Evolutionary conservation across 2,329 filamentous ascomycete genomes (phyloP).

Genomic region (Talaromyces funiculosus): DNA sequence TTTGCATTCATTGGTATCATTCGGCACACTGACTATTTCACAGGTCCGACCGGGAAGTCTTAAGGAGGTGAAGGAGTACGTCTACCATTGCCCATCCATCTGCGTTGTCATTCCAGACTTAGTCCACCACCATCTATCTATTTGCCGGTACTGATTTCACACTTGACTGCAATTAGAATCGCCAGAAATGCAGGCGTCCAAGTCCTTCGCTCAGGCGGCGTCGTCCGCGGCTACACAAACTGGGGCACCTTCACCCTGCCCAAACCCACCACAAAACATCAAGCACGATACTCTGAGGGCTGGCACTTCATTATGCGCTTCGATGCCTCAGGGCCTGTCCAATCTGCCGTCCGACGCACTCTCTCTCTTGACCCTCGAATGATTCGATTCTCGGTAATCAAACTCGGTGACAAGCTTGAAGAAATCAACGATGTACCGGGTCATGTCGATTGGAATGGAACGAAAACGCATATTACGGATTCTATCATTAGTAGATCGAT

Average conservation of each 20-base stretch:
- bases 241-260: constrained; percentile 92
- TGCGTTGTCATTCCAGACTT: constrained; percentile 8
- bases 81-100: constrained; percentile 20
- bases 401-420: constrained; percentile 65
- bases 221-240: constrained; percentile 87
- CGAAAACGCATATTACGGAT: constrained; percentile 5
- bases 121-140: neutral
- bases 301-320: constrained; percentile 99
- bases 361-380: constrained; percentile 82
- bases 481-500: neutral
- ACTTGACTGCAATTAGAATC: constrained; percentile 57
- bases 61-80: constrained; percentile 90
- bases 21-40: constrained; percentile 13
- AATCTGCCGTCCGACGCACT: constrained; percentile 68
- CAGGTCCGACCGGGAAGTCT: constrained; percentile 90
- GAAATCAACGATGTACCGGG: constrained; percentile 56
- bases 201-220: constrained; percentile 76
- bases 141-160: neutral
- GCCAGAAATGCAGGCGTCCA: constrained; percentile 77
- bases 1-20: neutral
- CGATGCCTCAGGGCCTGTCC: constrained; percentile 69
- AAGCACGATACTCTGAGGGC: constrained; percentile 74
- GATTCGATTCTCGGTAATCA: constrained; percentile 80
- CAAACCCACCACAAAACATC: constrained; percentile 69
- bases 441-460: constrained; percentile 47